Base-by-base conservation (phyloP, 2,329 filamentous ascomycete genomes). In the Fusarium sacchari region DNA sequence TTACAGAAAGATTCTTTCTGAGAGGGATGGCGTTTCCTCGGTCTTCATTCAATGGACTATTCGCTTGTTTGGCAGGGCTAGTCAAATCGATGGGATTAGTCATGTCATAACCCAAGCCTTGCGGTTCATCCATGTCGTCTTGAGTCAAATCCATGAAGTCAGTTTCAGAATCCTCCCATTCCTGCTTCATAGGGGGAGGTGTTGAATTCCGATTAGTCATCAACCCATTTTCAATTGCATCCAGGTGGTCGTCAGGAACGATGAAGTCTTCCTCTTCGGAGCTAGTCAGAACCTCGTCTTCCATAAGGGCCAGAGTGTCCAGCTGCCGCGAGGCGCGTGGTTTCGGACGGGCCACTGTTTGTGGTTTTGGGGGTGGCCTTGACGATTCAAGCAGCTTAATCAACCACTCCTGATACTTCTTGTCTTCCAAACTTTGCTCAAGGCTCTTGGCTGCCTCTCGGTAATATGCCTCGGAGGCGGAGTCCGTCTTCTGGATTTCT, bases 401-500 rank as follows among this genome's bases (percentile, higher is more conserved):
- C 7, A 84, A 78, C 88, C 88, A 92, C 13, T 78, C 76, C 14
- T 86, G 79, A 43, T 88, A 81, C 76, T 91, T 84, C 55, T 88
- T 87, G 61, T 92, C 87, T 40, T 89, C 87, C 2, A 97, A 82
- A 7, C 87, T 94, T 9, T 85, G 83, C 67, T 96, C 90, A 61
- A 97, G 83, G 40, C 83, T 87, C 17, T 83, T 81, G 55, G 90
- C 90, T 75, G 90, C 88, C 11, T 81, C 82, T 32, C 84, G 82
- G 20, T 96, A 78, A 20, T 90, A 85, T 3, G 81, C 76, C 28
- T 83, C 82, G 13, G 83, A 88, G 17, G 81, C 79, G 88, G 91
- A 94, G 36, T 84, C 79, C 22, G 87, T 82, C 2, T 79, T 74
- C 28, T 85, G 71, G 39, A 94, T 88, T 26, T 89, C 86, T 3